Conservation (phyloP, 306 rosid genomes). For the Lithocarpus polystachyus region DNA sequence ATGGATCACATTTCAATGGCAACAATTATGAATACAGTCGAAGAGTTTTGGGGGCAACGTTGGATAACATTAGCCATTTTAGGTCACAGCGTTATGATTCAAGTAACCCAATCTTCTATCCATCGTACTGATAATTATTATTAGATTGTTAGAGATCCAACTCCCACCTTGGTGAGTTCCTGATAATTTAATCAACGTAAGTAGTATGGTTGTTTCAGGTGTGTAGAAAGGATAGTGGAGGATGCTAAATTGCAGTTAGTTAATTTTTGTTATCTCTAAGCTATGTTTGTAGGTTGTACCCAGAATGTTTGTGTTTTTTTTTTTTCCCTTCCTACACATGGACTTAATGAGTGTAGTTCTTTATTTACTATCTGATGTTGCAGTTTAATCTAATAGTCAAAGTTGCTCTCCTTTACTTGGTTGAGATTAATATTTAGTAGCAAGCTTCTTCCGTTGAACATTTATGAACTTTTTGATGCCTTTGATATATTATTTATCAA, state of each 20-base stretch:
- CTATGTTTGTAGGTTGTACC: neutral
- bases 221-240: slow-evolving; percentile 25
- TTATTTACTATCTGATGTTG: neutral
- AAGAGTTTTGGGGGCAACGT: slow-evolving; percentile 53
- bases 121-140: slow-evolving; percentile 32
- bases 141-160: slow-evolving; percentile 26
- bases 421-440: neutral
- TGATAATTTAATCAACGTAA: neutral
- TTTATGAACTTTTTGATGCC: no score
- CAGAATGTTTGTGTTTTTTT: neutral
- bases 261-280: neutral
- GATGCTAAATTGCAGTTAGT: slow-evolving; percentile 8
- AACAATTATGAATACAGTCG: slow-evolving; percentile 66
- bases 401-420: neutral
- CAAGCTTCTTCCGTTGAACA: neutral
- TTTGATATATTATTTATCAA: no score
- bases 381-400: neutral
- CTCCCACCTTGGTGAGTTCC: slow-evolving; percentile 20
- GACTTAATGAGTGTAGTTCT: neutral
- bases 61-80: slow-evolving; percentile 61
- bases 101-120: slow-evolving; percentile 47
- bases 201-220: slow-evolving; percentile 1
- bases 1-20: slow-evolving; percentile 51
- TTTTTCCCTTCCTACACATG: neutral
- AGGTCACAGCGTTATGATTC: slow-evolving; percentile 62